Conservation (phyloP, 1,284 basidiomycete genomes). For the Xanthoconium separans region DNA sequence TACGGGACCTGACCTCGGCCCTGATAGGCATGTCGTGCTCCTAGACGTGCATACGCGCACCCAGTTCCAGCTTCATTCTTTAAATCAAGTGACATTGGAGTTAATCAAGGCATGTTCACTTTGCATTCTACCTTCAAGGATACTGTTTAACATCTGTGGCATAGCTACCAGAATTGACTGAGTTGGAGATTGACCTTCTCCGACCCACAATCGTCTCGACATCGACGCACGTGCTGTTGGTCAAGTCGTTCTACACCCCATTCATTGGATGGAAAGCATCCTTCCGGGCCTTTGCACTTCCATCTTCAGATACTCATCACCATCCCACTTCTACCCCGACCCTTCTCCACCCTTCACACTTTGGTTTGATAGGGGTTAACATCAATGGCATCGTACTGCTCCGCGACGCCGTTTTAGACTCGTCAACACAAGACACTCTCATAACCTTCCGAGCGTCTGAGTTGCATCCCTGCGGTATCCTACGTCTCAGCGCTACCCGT, state of each 20-base stretch:
- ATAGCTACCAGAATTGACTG: no score
- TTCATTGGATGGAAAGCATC: slow-evolving; percentile 6
- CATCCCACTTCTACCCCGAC: not conserved
- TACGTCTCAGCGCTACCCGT: slow-evolving; percentile 2
- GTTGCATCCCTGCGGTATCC: not conserved
- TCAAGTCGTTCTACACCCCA: slow-evolving; percentile 2
- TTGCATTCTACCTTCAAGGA: not conserved
- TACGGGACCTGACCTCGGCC: no score
- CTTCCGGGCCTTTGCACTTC: slow-evolving; percentile 15
- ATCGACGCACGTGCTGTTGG: slow-evolving; percentile 20
- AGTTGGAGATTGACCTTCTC: not conserved
- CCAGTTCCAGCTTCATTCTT: slow-evolving; percentile 2
- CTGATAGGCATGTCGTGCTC: slow-evolving; percentile 6
- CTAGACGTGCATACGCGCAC: slow-evolving; percentile 18
- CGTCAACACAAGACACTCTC: not conserved
- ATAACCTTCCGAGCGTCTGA: not conserved
- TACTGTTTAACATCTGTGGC: not conserved
- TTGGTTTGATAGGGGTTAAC: not conserved
- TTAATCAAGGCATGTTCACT: not conserved
- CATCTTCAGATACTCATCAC: not conserved
- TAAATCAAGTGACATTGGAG: slow-evolving; percentile 9
- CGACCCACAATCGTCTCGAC: slow-evolving; percentile 12
- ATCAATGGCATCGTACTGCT: not conserved
- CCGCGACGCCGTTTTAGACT: not conserved
- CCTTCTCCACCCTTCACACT: slow-evolving; percentile 12